phyloP scores from a whole-genome alignment of 1,284 basidiomycete genomes.

The Cryptococcus sp. region DNA sequence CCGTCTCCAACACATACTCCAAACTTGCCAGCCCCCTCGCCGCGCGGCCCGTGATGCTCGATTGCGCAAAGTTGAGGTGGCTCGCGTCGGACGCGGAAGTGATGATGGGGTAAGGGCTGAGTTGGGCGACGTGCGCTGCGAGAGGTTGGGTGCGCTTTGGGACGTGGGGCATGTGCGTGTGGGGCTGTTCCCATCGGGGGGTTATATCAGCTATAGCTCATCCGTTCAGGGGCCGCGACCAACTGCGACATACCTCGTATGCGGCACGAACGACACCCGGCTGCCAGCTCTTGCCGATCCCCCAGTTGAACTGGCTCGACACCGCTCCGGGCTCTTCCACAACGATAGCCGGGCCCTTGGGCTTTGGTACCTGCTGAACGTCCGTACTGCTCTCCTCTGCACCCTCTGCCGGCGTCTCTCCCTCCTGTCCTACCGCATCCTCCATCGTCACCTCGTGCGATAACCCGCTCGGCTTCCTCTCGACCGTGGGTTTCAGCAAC shows the following conservation, averaged over 20 bases:
- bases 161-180: conserved; percentile 47
- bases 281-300: conserved; percentile 24
- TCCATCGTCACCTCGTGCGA: conserved; percentile 18
- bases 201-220: background rate
- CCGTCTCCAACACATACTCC: conserved; percentile 41
- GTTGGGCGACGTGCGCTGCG: conserved; percentile 15
- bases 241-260: conserved; percentile 43
- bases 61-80: conserved; percentile 18
- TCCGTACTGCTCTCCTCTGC: conserved; percentile 3
- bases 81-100: conserved; percentile 13
- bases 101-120: conserved; percentile 35
- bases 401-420: conserved; percentile 7
- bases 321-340: conserved; percentile 22
- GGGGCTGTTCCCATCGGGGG: conserved; percentile 25
- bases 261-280: conserved; percentile 33
- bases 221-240: no score
- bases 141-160: conserved; percentile 44
- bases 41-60: conserved; percentile 20
- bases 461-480: conserved; percentile 14
- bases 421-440: background rate
- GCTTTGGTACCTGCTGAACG: conserved; percentile 7
- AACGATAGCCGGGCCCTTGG: conserved; percentile 21
- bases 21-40: conserved; percentile 39
- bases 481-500: conserved; percentile 7
- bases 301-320: conserved; percentile 10